Conservation (phyloP, 176 grass and related monocot genomes). For the Panicum miliaceum region DNA sequence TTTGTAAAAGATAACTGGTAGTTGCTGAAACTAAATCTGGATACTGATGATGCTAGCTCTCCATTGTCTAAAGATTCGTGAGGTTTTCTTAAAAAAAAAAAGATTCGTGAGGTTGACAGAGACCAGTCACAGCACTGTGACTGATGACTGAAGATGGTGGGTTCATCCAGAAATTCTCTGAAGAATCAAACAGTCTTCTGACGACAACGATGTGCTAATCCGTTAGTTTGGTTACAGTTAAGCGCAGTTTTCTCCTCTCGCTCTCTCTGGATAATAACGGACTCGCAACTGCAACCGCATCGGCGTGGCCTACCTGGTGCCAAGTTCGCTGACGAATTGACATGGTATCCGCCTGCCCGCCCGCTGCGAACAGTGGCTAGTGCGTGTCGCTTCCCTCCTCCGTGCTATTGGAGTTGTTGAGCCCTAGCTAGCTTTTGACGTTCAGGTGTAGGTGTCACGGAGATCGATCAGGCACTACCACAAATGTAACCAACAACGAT, state of each 20-base stretch:
- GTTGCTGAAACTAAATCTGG: not conserved
- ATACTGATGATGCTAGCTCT: not conserved
- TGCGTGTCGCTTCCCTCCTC: not conserved
- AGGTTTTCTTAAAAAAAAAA: too few species aligned
- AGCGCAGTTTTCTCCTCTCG: not conserved
- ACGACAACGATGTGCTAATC: not conserved
- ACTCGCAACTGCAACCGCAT: constrained; percentile 8
- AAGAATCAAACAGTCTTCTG: not conserved
- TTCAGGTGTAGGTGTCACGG: constrained; percentile 36
- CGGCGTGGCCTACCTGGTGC: not conserved
- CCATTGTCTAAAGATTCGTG: not conserved
- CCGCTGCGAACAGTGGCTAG: constrained; percentile 9
- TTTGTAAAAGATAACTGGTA: not conserved
- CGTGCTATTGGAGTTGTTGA: constrained; percentile 46
- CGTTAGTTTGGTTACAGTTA: constrained; percentile 21
- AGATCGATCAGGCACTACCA: constrained; percentile 13
- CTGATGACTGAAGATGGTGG: not conserved
- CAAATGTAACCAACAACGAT: not conserved
- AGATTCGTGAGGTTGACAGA: constrained; percentile 15
- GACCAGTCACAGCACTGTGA: constrained; percentile 13
- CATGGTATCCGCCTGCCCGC: constrained; percentile 10
- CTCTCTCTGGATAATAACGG: not conserved
- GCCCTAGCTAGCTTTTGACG: constrained; percentile 24
- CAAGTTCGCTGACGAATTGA: constrained; percentile 49
- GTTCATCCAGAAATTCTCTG: not conserved